Conservation (phyloP, 139 green algal genomes). For the Trebouxia sp. region DNA sequence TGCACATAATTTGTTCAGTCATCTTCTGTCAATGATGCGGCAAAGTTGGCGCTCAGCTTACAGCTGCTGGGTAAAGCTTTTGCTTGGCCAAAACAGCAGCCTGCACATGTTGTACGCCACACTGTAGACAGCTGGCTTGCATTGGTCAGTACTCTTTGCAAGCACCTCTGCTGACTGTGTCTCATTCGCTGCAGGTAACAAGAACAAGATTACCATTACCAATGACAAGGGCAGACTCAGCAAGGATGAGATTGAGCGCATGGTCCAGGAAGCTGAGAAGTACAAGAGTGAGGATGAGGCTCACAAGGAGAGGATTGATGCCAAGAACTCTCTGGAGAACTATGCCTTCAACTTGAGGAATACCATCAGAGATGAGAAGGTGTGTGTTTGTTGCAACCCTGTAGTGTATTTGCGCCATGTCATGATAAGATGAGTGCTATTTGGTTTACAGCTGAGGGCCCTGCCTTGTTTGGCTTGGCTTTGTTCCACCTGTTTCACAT, state of each 20-base stretch:
- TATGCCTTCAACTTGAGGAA: conserved; percentile 94
- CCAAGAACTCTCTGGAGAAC: conserved; percentile 96
- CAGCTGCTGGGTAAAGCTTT: neutral
- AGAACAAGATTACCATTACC: conserved; percentile 99
- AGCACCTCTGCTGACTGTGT: neutral
- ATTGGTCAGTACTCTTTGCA: too few relatives aligned
- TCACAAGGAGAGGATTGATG: conserved; percentile 89
- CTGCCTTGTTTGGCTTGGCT: neutral
- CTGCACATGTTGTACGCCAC: too few relatives aligned
- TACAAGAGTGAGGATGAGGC: conserved; percentile 98
- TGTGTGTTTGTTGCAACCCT: conserved; percentile 37
- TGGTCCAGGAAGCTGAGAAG: conserved; percentile 97
- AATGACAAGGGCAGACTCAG: conserved; percentile 98
- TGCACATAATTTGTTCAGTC: neutral
- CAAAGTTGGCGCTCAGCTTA: neutral
- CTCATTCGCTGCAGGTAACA: conserved; percentile 66
- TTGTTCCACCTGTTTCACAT: neutral
- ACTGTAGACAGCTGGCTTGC: too few relatives aligned
- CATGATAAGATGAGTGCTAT: neutral
- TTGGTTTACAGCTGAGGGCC: neutral
- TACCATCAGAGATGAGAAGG: conserved; percentile 91
- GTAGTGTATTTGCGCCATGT: conserved; percentile 5
- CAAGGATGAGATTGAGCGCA: conserved; percentile 99
- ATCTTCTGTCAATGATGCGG: neutral
- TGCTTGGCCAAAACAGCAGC: neutral